Evolutionary conservation across 2,329 filamentous ascomycete species (phyloP).

Genomic region (Sarocladiaceae sp.): DNA sequence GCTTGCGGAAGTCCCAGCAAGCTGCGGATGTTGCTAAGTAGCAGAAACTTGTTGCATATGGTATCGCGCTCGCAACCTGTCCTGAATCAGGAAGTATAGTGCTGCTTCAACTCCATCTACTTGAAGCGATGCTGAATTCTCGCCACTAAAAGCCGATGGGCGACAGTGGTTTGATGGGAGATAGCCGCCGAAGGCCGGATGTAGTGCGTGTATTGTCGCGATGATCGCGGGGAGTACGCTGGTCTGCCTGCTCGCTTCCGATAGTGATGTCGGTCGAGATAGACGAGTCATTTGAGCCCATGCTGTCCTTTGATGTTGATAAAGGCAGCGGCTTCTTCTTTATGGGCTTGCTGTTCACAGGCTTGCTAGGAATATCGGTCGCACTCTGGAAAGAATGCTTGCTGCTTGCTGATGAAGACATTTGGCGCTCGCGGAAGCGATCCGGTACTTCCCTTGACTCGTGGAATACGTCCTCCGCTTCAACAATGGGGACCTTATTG

Average conservation of each 20-base stretch:
- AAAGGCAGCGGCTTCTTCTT: slow-evolving; percentile 8
- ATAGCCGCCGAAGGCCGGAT: slow-evolving; percentile 50
- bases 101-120: too few species aligned
- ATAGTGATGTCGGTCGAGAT: slow-evolving; percentile 41
- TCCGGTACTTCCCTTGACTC: neutral
- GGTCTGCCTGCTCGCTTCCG: slow-evolving; percentile 29
- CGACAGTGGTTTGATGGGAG: slow-evolving; percentile 60
- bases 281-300: slow-evolving; percentile 35
- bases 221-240: neutral
- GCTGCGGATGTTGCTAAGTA: too few species aligned
- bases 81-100: too few species aligned
- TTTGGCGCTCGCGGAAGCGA: neutral
- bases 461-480: slow-evolving; percentile 2
- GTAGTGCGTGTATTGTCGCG: slow-evolving; percentile 13
- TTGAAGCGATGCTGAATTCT: too few species aligned
- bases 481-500: neutral
- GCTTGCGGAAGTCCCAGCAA: too few species aligned
- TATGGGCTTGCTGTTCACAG: neutral
- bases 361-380: neutral
- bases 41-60: too few species aligned
- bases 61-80: too few species aligned
- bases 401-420: slow-evolving; percentile 11
- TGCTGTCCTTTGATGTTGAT: slow-evolving; percentile 32
- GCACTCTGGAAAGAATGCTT: slow-evolving; percentile 17
- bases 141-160: slow-evolving; percentile 50